Conservation (phyloP, 345 rosid species). For the Citrus medica region DNA sequence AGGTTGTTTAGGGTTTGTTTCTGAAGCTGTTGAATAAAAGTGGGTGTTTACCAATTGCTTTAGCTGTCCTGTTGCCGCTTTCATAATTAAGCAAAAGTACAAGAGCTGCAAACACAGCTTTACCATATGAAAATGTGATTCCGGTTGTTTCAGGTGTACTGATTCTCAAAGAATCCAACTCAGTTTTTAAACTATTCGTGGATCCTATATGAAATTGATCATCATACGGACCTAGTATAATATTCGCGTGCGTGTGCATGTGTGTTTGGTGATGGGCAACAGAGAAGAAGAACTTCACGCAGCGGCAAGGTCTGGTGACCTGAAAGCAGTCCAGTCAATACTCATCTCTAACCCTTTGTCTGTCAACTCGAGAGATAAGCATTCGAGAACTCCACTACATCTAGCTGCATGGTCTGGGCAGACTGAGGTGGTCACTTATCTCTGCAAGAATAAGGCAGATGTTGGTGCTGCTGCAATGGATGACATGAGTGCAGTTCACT, state of each 20-base stretch:
- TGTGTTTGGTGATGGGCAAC: constrained; percentile 11
- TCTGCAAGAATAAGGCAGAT: constrained; percentile 93
- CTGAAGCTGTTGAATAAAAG: no score
- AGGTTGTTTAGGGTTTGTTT: neutral
- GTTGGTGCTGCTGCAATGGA: constrained; percentile 96
- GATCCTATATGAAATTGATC: neutral
- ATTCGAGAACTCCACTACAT: constrained; percentile 91
- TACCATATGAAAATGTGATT: neutral
- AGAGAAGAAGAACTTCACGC: constrained; percentile 55
- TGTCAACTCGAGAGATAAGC: constrained; percentile 88
- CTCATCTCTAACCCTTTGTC: constrained; percentile 64
- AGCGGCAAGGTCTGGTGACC: constrained; percentile 93
- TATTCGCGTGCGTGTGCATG: neutral
- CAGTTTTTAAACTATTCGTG: neutral
- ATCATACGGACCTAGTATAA: no score
- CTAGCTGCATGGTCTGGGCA: constrained; percentile 98
- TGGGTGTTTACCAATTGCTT: neutral
- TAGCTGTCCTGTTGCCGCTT: neutral
- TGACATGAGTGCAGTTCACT: constrained; percentile 96
- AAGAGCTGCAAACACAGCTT: neutral
- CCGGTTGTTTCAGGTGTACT: neutral
- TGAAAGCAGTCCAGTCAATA: constrained; percentile 51
- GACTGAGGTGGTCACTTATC: constrained; percentile 60
- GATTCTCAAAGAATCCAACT: neutral
- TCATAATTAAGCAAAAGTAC: neutral